A percentile compares a stretch with the other conserved stretches of the same genome.
phyloP scores from a whole-genome alignment of 768 basidiomycete genomes.

The Dentipellis fragilis region DNA sequence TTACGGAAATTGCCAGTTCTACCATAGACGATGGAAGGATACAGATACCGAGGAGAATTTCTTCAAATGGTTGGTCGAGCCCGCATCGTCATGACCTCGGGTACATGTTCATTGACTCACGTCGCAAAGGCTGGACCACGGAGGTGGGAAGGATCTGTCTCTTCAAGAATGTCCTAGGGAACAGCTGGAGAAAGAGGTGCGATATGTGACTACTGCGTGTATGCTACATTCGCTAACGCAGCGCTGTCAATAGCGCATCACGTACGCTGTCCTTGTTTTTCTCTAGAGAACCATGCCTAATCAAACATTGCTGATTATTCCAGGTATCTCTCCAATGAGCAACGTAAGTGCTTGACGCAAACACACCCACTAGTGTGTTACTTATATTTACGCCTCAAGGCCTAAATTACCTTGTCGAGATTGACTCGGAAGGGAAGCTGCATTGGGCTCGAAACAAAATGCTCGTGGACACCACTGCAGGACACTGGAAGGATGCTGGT shows the following conservation, averaged over 20 bases:
- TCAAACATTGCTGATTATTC: not conserved
- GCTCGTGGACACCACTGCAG: constrained; percentile 50
- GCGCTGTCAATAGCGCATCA: too few relatives aligned
- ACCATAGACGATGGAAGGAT: constrained; percentile 48
- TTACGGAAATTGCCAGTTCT: constrained; percentile 30
- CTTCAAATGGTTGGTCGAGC: constrained; percentile 38
- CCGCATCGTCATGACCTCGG: not conserved
- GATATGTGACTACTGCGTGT: not conserved
- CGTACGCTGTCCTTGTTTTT: constrained; percentile 9
- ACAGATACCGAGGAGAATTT: constrained; percentile 57
- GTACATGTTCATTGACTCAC: not conserved
- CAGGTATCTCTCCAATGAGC: constrained; percentile 50
- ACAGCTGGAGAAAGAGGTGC: constrained; percentile 49
- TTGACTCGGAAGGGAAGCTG: constrained; percentile 42
- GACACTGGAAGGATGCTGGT: constrained; percentile 53
- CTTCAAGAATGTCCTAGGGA: constrained; percentile 52
- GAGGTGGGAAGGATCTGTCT: constrained; percentile 44
- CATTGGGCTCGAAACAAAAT: constrained; percentile 50
- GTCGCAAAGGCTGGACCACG: constrained; percentile 45
- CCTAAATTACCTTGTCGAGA: constrained; percentile 53
- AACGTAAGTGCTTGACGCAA: constrained; percentile 27
- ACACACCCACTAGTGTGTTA: not conserved
- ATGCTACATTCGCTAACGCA: too few relatives aligned
- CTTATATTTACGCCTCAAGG: constrained; percentile 22
- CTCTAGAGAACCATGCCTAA: constrained; percentile 7